A percentile compares a stretch with the other conserved stretches of the same genome.
phyloP scores from a whole-genome alignment of 2,329 filamentous ascomycete genomes.

The Uncinocarpus reesii region DNA sequence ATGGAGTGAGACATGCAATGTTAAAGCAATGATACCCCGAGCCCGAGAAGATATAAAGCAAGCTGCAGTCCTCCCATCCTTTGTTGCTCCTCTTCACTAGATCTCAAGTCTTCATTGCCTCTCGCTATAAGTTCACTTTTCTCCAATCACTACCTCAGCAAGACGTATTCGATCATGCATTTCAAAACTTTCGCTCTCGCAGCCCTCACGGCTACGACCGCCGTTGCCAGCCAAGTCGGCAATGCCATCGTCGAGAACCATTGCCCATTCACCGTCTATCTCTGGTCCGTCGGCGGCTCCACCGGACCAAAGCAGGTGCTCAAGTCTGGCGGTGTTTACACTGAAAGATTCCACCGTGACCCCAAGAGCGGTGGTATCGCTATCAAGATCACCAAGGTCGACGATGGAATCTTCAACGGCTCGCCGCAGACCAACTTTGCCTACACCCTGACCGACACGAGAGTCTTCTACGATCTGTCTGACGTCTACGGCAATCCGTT shows the following conservation, averaged over 20 bases:
- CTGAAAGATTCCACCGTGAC: conserved; percentile 29
- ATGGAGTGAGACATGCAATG: conserved; percentile 6
- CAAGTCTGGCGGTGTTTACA: conserved; percentile 26
- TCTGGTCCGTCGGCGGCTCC: conserved; percentile 31
- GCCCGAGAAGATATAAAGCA: neutral
- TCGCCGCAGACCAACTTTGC: conserved; percentile 34
- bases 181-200: conserved; percentile 14
- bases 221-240: conserved; percentile 27
- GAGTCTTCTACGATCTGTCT: conserved; percentile 36
- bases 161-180: conserved; percentile 14
- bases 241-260: conserved; percentile 29
- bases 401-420: conserved; percentile 30
- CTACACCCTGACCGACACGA: conserved; percentile 31
- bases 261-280: conserved; percentile 27
- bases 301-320: conserved; percentile 22
- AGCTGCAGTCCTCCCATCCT: neutral
- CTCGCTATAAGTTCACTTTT: no score
- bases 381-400: conserved; percentile 33
- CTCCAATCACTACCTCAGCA: neutral
- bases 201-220: conserved; percentile 15
- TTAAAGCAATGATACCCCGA: neutral
- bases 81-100: conserved; percentile 1
- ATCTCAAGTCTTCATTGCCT: neutral
- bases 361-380: conserved; percentile 33
- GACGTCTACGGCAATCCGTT: conserved; percentile 38